Base-by-base conservation (phyloP, 2,329 filamentous ascomycete species). In the Aspergillus candidus region DNA sequence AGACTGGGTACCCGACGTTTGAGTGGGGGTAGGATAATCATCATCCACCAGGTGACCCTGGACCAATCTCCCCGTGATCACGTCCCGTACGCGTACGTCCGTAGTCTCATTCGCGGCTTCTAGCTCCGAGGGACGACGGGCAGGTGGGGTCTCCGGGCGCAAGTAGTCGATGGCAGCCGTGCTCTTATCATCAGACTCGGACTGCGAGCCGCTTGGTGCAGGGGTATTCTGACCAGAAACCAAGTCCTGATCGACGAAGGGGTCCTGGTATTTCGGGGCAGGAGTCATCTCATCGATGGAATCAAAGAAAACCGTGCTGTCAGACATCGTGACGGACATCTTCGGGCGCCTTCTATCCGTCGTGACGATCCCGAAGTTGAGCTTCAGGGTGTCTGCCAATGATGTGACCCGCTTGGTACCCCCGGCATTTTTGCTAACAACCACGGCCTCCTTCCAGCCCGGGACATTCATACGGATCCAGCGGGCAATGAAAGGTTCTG, bases 381-480 rank as follows among this genome's bases (percentile, higher is more conserved):
- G 79, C 75, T 97, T 97, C 56, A 98, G 71, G 2, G 89, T 89
- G 71, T 98, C 93, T 49, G 93, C 93, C 43, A 98, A 75, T 22
- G 91, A 96, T 11, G 93, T 98, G 32, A 97, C 93, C 53, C 93
- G 81, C 73, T 98, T 98, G 38, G 93, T 97, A 46, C 93, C 93
- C 44, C 93, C 93, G 2, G 93, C 87, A 62, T 98, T 98, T 74
- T 98, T 98, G 62, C 91, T 97, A 15, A 98, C 93, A 12, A 96
- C 90, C 6, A 98, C 93, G 8, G 88, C 89, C 55, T 96, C 65
- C 50, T 77, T 81, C 93, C 93, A 98, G 52, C 86, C 81, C 11
- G 80, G 76, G 32, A 98, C 84, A 62, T 96, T 93, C 65, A 84
- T 81, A 48, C 85, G 84, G 59, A 98, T 94, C 93, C 93, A 98